A percentile compares a stretch with the other conserved stretches of the same genome.
phyloP scores from a whole-genome alignment of 1,284 basidiomycete species.

The Leccinum colubrinum region DNA sequence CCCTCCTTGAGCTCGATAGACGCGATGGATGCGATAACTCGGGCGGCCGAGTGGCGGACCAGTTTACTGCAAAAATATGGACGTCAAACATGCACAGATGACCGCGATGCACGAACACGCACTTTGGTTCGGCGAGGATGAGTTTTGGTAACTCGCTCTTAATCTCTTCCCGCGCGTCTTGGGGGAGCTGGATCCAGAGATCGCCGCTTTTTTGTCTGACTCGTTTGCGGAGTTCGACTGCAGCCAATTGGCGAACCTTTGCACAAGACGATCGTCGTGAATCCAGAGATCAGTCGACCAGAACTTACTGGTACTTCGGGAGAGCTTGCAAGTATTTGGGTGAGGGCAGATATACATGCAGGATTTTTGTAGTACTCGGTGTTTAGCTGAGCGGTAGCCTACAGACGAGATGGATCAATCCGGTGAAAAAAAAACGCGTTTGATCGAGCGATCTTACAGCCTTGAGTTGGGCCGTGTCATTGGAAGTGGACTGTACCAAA shows the following conservation, averaged over 20 bases:
- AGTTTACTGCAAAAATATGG: conserved; percentile 56
- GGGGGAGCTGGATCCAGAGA: conserved; percentile 79
- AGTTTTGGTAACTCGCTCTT: conserved; percentile 84
- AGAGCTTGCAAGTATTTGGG: conserved; percentile 84
- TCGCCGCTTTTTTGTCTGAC: conserved; percentile 79
- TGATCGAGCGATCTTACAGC: conserved; percentile 56
- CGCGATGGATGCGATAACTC: conserved; percentile 93
- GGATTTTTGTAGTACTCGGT: conserved; percentile 91
- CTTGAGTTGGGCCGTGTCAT: conserved; percentile 87
- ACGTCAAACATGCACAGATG: not conserved
- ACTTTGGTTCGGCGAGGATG: conserved; percentile 80
- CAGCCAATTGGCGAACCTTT: conserved; percentile 94
- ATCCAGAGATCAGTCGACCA: conserved; percentile 8
- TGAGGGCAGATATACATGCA: conserved; percentile 88
- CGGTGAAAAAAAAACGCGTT: conserved; percentile 16
- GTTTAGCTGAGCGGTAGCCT: conserved; percentile 93
- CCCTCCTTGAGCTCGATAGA: conserved; percentile 82
- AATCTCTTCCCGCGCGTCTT: conserved; percentile 77
- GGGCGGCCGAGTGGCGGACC: conserved; percentile 87
- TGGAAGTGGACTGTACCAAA: conserved; percentile 80
- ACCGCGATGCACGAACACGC: conserved; percentile 29
- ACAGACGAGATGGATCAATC: conserved; percentile 9
- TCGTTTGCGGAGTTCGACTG: conserved; percentile 97
- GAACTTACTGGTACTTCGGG: conserved; percentile 67
- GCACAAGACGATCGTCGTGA: conserved; percentile 4